Percentiles rank a stretch among this genome's conserved stretches.
Evolutionary conservation across 352 stramenopile species (phyloP).

Genomic region (Globisporangium heterothallicum): DNA sequence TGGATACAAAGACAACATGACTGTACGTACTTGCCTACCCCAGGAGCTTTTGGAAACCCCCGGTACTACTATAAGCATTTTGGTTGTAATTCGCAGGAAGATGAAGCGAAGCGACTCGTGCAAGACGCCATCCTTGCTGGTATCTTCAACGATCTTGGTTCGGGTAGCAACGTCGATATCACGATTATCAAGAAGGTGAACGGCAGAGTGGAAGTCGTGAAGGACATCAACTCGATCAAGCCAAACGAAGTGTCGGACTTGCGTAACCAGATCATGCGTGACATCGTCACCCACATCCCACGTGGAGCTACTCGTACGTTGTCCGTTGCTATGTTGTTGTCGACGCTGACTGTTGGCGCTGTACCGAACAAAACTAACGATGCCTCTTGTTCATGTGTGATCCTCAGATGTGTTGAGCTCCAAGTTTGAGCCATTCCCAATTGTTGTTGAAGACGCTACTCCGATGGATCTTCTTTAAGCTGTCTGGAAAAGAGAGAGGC

Average conservation of each 20-base stretch:
- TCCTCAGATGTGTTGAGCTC: conserved; percentile 56
- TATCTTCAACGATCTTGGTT: conserved; percentile 99
- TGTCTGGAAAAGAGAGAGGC: not conserved
- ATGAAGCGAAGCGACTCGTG: conserved; percentile 95
- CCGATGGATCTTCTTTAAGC: conserved; percentile 71
- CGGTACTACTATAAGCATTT: no score
- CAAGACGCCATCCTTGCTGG: conserved; percentile 94
- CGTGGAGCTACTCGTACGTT: conserved; percentile 75
- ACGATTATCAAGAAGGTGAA: conserved; percentile 92
- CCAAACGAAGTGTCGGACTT: conserved; percentile 90
- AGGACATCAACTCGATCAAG: conserved; percentile 91
- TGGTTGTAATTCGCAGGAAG: conserved; percentile 57
- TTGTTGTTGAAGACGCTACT: conserved; percentile 69
- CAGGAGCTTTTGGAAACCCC: no score
- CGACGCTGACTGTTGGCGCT: not conserved
- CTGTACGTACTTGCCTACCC: conserved; percentile 26
- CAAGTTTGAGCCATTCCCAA: conserved; percentile 67
- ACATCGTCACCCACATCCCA: conserved; percentile 79
- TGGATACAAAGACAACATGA: conserved; percentile 94
- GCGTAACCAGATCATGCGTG: conserved; percentile 80
- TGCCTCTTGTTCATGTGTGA: not conserved
- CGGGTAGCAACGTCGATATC: conserved; percentile 95
- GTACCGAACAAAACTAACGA: no score
- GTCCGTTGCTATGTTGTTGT: not conserved
- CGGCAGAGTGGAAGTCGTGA: conserved; percentile 76